These are phyloP conservation scores for Phlyctochytrium planicorne DNA, from an alignment of 192 early-diverging fungal species.

Conservation along the genomic window DNA sequence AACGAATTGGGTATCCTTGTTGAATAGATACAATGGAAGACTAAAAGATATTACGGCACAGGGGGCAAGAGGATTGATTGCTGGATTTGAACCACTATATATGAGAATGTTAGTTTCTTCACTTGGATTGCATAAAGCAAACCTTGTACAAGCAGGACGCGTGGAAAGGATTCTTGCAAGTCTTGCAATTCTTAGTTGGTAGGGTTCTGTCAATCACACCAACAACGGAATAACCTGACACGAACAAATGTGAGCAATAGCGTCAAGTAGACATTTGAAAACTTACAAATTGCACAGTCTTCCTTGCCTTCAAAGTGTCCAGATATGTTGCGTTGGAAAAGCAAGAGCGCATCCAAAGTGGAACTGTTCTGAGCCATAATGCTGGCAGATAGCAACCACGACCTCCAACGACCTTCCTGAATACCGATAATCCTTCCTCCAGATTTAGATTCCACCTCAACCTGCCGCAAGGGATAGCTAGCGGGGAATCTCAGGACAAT, in stretches of 20 bases:
- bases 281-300: slow-evolving; percentile 89
- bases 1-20: no score
- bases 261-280: slow-evolving; percentile 1
- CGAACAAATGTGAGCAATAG: not conserved
- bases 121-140: slow-evolving; percentile 11
- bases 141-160: slow-evolving; percentile 87
- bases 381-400: slow-evolving; percentile 65
- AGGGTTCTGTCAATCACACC: slow-evolving; percentile 81
- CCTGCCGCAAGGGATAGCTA: slow-evolving; percentile 70
- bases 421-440: slow-evolving; percentile 67
- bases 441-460: slow-evolving; percentile 59
- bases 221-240: slow-evolving; percentile 80
- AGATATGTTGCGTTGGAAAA: slow-evolving; percentile 83
- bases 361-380: slow-evolving; percentile 75
- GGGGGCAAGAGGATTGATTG: slow-evolving; percentile 69
- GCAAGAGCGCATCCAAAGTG: slow-evolving; percentile 72
- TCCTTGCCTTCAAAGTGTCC: slow-evolving; percentile 92
- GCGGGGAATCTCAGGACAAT: slow-evolving; percentile 68
- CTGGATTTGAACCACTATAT: slow-evolving; percentile 66
- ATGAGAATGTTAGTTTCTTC: not conserved
- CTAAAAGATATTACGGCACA: slow-evolving; percentile 57
- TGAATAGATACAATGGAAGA: no score
- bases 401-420: slow-evolving; percentile 61
- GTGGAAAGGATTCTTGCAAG: slow-evolving; percentile 96
- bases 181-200: slow-evolving; percentile 86